Evolutionary conservation across 345 rosid species (phyloP).

Genomic region (Citrus inodora): DNA sequence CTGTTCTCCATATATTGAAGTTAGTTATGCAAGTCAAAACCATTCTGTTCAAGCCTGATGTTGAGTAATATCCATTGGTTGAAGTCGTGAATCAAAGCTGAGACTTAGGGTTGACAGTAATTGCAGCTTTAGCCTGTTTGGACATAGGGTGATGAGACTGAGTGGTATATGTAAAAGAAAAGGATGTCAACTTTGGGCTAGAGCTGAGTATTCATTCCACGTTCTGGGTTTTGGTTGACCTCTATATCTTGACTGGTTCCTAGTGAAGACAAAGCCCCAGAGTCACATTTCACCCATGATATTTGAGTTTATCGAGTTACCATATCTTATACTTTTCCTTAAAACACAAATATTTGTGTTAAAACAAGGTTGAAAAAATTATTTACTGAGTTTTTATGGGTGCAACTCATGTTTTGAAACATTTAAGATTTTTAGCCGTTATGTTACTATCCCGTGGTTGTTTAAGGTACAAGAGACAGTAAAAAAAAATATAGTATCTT

Average conservation of each 20-base stretch:
- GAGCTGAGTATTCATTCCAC: no score
- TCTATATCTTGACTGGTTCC: no score
- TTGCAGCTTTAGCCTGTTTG: neutral
- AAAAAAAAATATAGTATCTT: neutral
- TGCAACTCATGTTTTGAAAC: conserved; percentile 39
- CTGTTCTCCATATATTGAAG: neutral
- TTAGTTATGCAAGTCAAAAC: neutral
- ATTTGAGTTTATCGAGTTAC: neutral
- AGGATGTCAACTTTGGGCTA: neutral
- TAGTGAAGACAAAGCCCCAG: no score
- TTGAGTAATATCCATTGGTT: no score
- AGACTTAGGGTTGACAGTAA: neutral
- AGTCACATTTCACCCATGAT: no score
- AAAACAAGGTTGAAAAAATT: neutral
- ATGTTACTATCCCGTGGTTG: no score
- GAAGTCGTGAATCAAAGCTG: neutral
- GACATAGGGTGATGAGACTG: neutral
- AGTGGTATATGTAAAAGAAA: neutral
- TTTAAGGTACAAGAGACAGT: no score
- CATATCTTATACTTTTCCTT: neutral
- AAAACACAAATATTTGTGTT: neutral
- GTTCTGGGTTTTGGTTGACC: no score
- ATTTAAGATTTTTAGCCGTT: no score
- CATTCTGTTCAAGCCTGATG: no score
- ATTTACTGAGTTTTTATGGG: neutral